These are phyloP conservation scores for Irpex sp. DNA, from an alignment of 1,284 basidiomycete species.

Conservation along the genomic window DNA sequence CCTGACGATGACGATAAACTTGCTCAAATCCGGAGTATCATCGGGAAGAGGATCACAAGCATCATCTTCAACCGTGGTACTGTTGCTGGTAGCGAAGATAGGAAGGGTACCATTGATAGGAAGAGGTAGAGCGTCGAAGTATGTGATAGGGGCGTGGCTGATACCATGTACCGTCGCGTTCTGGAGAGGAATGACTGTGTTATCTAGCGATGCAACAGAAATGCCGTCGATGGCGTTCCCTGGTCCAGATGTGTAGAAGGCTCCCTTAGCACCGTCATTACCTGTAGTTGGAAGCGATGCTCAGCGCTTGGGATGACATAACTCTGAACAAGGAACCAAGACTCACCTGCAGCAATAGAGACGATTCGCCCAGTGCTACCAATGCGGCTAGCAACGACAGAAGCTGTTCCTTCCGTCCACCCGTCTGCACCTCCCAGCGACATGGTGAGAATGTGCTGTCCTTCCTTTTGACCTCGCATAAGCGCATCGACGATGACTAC, in stretches of 20 bases:
- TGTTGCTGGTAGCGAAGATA: conserved; percentile 38
- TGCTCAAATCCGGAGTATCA: conserved; percentile 45
- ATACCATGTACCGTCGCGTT: conserved; percentile 35
- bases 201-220: conserved; percentile 44
- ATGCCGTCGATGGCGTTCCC: conserved; percentile 45
- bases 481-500: conserved; percentile 46
- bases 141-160: conserved; percentile 36
- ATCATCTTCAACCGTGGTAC: conserved; percentile 39
- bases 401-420: conserved; percentile 48
- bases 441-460: conserved; percentile 56
- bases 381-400: conserved; percentile 51
- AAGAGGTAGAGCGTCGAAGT: conserved; percentile 35
- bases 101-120: conserved; percentile 30
- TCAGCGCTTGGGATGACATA: background rate
- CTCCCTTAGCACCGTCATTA: conserved; percentile 36
- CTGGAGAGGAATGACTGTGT: conserved; percentile 36
- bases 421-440: conserved; percentile 55
- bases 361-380: conserved; percentile 45
- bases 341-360: conserved; percentile 41
- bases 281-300: conserved; percentile 7
- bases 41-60: conserved; percentile 50
- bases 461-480: conserved; percentile 40
- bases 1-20: conserved; percentile 42
- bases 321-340: background rate
- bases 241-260: conserved; percentile 44